These are phyloP conservation scores for Fomitopsis betulina DNA, from an alignment of 1,284 basidiomycete species.

Conservation along the genomic window DNA sequence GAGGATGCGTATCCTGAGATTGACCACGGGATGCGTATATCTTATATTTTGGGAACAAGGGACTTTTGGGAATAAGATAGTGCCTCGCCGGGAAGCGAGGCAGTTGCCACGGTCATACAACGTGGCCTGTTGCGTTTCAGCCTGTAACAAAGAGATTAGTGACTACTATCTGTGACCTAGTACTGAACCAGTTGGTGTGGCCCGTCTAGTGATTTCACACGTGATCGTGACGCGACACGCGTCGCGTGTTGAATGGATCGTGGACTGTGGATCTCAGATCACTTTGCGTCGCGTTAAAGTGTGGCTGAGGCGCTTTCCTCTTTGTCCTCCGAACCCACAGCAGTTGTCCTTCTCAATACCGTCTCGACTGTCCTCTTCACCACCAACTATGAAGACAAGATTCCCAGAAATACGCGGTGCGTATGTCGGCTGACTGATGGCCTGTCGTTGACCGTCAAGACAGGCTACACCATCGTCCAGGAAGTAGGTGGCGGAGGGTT, in stretches of 20 bases:
- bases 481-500: conserved; percentile 85
- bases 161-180: no score
- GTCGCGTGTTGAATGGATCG: not conserved
- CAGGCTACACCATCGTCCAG: conserved; percentile 66
- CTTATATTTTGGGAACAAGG: no score
- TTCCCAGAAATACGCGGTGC: not conserved
- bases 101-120: no score
- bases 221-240: not conserved
- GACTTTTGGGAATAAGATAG: no score
- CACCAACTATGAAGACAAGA: not conserved
- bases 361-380: not conserved
- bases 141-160: no score
- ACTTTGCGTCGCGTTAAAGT: not conserved
- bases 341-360: not conserved
- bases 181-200: no score
- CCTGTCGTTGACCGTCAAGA: not conserved
- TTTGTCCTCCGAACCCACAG: not conserved
- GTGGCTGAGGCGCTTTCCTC: not conserved
- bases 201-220: no score
- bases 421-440: not conserved
- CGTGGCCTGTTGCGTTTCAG: no score
- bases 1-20: no score
- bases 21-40: no score
- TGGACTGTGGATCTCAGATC: not conserved
- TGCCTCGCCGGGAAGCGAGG: no score